Conservation (phyloP, 805 yeast species). For the Zygotorulaspora florentina region DNA sequence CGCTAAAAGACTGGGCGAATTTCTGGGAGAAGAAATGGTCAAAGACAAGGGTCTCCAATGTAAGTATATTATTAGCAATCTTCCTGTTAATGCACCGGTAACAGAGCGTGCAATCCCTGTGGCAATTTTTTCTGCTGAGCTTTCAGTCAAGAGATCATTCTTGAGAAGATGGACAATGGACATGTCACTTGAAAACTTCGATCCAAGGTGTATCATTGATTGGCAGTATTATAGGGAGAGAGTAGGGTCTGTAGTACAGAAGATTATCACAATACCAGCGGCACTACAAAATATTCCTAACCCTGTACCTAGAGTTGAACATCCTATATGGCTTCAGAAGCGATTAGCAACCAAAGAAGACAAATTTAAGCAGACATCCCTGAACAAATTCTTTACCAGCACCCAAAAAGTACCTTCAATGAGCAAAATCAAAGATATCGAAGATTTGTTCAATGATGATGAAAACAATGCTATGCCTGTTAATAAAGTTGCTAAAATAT, state of each 20-base stretch:
- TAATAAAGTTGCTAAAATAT: conserved; percentile 37
- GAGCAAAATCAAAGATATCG: conserved; percentile 59
- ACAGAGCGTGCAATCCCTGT: conserved; percentile 97
- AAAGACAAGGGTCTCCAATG: conserved; percentile 95
- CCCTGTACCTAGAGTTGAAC: conserved; percentile 92
- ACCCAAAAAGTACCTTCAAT: conserved; percentile 40
- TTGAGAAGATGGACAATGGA: conserved; percentile 86
- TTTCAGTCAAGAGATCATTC: conserved; percentile 61
- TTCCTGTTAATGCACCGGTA: conserved; percentile 81
- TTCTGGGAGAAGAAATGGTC: conserved; percentile 93
- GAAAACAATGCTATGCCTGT: conserved; percentile 24
- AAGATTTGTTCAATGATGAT: conserved; percentile 51
- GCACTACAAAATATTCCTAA: conserved; percentile 82
- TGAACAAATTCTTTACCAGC: conserved; percentile 53
- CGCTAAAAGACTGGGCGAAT: conserved; percentile 88
- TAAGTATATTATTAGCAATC: conserved; percentile 82
- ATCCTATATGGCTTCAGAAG: conserved; percentile 87
- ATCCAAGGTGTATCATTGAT: conserved; percentile 83
- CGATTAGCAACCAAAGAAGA: conserved; percentile 59
- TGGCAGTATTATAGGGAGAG: conserved; percentile 93
- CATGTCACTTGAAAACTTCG: conserved; percentile 69
- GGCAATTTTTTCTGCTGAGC: conserved; percentile 86
- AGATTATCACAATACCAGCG: conserved; percentile 95
- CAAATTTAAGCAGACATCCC: conserved; percentile 64
- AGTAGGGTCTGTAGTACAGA: conserved; percentile 87